Conservation (phyloP, 192 early-diverging fungal genomes). For the Mortierella alpina region DNA sequence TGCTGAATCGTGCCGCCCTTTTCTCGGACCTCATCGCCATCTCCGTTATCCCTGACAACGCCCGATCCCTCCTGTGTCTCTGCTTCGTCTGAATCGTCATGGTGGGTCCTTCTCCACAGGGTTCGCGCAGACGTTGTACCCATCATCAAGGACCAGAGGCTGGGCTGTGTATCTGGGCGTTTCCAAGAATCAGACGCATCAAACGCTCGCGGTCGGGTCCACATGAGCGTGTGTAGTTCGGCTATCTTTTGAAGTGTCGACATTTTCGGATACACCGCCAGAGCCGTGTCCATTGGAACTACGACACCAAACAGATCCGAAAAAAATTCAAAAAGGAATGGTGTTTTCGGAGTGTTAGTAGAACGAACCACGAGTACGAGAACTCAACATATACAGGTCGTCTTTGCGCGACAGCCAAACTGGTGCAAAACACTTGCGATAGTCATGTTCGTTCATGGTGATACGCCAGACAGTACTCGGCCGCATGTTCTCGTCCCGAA, state of each 20-base stretch:
- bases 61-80: neutral
- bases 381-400: too few relatives aligned
- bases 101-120: neutral
- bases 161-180: too few relatives aligned
- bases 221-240: slow-evolving; percentile 8
- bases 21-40: neutral
- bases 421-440: slow-evolving; percentile 9
- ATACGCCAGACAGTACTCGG: slow-evolving; percentile 24
- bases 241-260: slow-evolving; percentile 15
- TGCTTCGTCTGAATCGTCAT: neutral
- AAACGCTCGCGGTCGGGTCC: slow-evolving; percentile 5
- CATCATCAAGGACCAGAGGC: too few relatives aligned
- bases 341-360: neutral
- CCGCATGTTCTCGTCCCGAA: slow-evolving; percentile 12
- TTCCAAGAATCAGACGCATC: neutral
- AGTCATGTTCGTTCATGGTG: slow-evolving; percentile 45
- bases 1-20: slow-evolving; percentile 6
- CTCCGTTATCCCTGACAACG: neutral
- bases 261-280: slow-evolving; percentile 13
- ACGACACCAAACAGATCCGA: neutral
- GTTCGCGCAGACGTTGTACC: neutral
- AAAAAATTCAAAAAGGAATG: neutral
- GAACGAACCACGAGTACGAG: too few relatives aligned
- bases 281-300: slow-evolving; percentile 24
- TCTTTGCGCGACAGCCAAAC: too few relatives aligned